Evolutionary conservation across 2,329 filamentous ascomycete genomes (phyloP).

Genomic region (Ophiostoma novo-ulmi): DNA sequence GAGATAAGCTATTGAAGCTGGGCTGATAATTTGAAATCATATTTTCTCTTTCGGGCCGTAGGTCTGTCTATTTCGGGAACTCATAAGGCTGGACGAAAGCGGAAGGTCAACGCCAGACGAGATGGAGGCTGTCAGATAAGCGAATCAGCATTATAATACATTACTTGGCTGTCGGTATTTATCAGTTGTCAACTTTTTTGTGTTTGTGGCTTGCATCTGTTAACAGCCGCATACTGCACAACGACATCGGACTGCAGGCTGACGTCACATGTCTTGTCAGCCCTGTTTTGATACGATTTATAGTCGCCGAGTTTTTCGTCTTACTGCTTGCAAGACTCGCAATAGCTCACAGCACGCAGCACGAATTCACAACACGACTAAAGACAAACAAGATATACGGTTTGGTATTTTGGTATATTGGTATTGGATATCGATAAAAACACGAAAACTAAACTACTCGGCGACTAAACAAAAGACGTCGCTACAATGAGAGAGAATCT

Average conservation of each 20-base stretch:
- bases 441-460: neutral
- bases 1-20: neutral
- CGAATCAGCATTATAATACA: slow-evolving; percentile 16
- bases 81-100: slow-evolving; percentile 5
- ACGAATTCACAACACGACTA: no score
- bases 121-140: slow-evolving; percentile 35
- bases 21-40: neutral
- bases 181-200: neutral
- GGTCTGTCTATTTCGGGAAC: neutral
- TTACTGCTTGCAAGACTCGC: no score
- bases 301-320: neutral
- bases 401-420: slow-evolving; percentile 5
- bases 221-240: neutral
- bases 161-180: neutral
- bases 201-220: neutral
- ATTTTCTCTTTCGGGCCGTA: neutral
- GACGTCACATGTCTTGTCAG: neutral
- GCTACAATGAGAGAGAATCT: neutral
- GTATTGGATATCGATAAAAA: slow-evolving; percentile 10
- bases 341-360: no score
- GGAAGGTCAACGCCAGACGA: slow-evolving; percentile 34
- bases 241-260: neutral
- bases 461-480: neutral
- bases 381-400: neutral
- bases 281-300: neutral